phyloP scores from a whole-genome alignment of 345 rosid species.

The Eucalyptus sideroxylon region DNA sequence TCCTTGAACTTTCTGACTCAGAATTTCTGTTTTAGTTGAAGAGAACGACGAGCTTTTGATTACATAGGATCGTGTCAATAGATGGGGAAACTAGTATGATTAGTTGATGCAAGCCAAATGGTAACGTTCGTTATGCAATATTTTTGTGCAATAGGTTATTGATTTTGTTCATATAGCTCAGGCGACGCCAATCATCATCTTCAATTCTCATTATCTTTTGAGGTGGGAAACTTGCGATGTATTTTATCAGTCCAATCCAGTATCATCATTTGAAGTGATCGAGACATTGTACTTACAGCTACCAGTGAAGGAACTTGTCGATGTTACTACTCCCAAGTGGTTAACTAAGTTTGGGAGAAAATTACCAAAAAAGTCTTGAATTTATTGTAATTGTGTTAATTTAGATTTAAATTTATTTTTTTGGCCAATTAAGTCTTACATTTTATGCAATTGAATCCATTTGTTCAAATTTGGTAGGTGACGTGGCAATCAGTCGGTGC shows the following conservation, averaged over 20 bases:
- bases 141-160: not conserved
- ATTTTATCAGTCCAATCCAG: not conserved
- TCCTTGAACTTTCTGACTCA: conserved; percentile 56
- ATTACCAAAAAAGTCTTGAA: too few relatives aligned
- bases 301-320: not conserved
- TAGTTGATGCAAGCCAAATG: not conserved
- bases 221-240: not conserved
- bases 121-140: not conserved
- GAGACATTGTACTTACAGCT: not conserved
- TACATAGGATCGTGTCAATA: not conserved
- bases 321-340: not conserved
- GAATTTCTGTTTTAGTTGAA: conserved; percentile 30
- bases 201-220: not conserved
- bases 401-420: too few relatives aligned
- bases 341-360: not conserved
- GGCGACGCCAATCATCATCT: not conserved
- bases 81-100: not conserved
- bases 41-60: not conserved
- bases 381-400: too few relatives aligned
- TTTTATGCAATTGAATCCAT: too few relatives aligned
- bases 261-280: not conserved
- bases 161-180: not conserved
- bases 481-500: too few relatives aligned
- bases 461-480: too few relatives aligned
- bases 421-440: too few relatives aligned